A percentile compares a stretch with the other conserved stretches of the same genome.
Conservation (phyloP, 2,329 filamentous ascomycete species). For the Colletotrichum falcatum region DNA sequence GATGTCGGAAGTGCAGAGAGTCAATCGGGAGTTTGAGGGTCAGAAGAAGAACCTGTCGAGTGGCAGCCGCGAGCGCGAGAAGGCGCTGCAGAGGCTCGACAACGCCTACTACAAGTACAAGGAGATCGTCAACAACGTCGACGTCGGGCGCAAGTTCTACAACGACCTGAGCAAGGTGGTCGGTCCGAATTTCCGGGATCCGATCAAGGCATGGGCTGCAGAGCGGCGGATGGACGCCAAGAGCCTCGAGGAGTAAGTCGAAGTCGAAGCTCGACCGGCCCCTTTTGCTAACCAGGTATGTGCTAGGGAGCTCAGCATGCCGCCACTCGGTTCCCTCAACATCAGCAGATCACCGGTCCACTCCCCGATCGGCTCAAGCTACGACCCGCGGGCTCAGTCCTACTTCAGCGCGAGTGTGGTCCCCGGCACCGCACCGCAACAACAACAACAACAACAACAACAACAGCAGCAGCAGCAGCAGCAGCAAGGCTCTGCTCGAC, state of each 20-base stretch:
- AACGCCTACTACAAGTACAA: constrained; percentile 96
- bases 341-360: constrained; percentile 49
- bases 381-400: constrained; percentile 40
- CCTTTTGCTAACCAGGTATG: constrained; percentile 14
- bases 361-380: constrained; percentile 40
- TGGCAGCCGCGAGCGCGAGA: constrained; percentile 79
- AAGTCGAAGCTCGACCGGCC: constrained; percentile 34
- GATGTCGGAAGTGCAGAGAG: constrained; percentile 75
- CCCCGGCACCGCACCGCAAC: constrained; percentile 28
- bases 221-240: constrained; percentile 84
- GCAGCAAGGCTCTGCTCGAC: constrained; percentile 40
- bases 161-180: constrained; percentile 94
- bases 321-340: constrained; percentile 60
- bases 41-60: constrained; percentile 76
- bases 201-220: constrained; percentile 81
- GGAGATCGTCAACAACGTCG: constrained; percentile 91
- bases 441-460: too few relatives aligned
- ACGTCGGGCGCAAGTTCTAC: constrained; percentile 94
- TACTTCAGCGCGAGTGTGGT: constrained; percentile 40
- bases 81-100: constrained; percentile 87
- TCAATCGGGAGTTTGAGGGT: constrained; percentile 82
- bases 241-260: constrained; percentile 77
- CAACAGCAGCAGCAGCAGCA: constrained; percentile 41
- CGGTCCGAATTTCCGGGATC: constrained; percentile 80
- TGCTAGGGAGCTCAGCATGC: constrained; percentile 64